Evolutionary conservation across 78 protist species (phyloP).

Genomic region (Capsaspora owczarzaki): DNA sequence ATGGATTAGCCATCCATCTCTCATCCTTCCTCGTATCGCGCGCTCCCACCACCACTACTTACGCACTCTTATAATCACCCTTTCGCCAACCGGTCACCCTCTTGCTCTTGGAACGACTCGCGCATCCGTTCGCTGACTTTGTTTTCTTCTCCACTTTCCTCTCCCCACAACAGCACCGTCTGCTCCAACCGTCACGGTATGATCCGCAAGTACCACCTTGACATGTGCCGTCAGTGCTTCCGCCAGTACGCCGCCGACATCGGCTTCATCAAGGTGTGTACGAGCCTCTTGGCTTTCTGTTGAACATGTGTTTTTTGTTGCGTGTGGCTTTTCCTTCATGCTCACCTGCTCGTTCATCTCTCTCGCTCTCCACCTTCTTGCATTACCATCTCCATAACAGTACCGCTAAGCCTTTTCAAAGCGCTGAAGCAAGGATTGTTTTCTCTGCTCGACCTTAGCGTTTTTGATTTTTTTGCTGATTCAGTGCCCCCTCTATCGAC

Average conservation of each 20-base stretch:
- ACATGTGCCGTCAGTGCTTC: conserved; percentile 92
- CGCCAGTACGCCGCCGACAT: conserved; percentile 74
- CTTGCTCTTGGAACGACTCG: background rate
- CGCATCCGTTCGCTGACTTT: background rate
- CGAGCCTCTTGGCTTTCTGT: background rate
- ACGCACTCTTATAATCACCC: background rate
- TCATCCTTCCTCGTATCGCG: too few relatives aligned
- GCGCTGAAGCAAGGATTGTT: too few relatives aligned
- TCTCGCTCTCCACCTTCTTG: too few relatives aligned
- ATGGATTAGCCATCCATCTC: background rate
- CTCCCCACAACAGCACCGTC: conserved; percentile 55
- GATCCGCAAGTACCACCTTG: conserved; percentile 90
- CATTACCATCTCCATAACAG: too few relatives aligned
- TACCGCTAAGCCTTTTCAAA: too few relatives aligned
- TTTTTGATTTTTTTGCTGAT: too few relatives aligned
- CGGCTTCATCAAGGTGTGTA: conserved; percentile 79
- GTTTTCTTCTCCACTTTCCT: background rate
- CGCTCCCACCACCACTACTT: background rate
- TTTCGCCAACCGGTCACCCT: background rate
- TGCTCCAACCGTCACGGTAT: conserved; percentile 75
- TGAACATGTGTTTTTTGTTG: too few relatives aligned
- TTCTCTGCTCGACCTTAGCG: too few relatives aligned
- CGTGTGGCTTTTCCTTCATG: too few relatives aligned
- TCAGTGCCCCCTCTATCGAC: too few relatives aligned
- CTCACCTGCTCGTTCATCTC: too few relatives aligned